phyloP scores from a whole-genome alignment of 768 basidiomycete species.

The Inosperma sp. region DNA sequence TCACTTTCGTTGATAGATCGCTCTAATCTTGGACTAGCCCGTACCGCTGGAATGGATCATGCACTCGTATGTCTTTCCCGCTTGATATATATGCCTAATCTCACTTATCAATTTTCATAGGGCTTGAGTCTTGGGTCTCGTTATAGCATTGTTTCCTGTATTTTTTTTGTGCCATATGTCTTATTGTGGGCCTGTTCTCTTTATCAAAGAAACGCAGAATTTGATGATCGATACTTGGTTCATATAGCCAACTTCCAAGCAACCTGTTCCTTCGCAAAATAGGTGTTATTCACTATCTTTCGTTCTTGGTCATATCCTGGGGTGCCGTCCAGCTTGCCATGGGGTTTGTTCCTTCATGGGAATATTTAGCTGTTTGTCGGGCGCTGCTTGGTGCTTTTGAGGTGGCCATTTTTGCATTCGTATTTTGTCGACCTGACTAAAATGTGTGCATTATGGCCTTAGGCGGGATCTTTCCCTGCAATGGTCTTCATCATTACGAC shows the following conservation, averaged over 20 bases:
- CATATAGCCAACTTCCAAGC: constrained; percentile 40
- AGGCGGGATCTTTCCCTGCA: constrained; percentile 51
- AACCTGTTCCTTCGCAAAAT: constrained; percentile 40
- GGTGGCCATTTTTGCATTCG: constrained; percentile 21
- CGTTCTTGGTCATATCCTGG: constrained; percentile 43
- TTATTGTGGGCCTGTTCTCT: constrained; percentile 34
- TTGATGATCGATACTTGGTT: constrained; percentile 1
- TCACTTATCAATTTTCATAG: constrained; percentile 23
- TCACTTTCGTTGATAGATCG: constrained; percentile 40
- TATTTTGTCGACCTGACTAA: neutral
- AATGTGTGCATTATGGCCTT: neutral
- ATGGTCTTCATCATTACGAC: constrained; percentile 47
- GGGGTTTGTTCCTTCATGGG: constrained; percentile 45
- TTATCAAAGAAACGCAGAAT: neutral
- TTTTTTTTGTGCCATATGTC: constrained; percentile 48
- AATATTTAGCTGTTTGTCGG: constrained; percentile 36
- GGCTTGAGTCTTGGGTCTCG: constrained; percentile 35
- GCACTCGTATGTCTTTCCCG: constrained; percentile 30
- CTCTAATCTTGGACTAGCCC: constrained; percentile 39
- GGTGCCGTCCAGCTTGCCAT: constrained; percentile 42
- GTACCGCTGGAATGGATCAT: constrained; percentile 38
- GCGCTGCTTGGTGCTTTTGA: constrained; percentile 42
- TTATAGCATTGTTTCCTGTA: constrained; percentile 42
- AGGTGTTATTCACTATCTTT: constrained; percentile 39
- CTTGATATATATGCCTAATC: neutral